Evolutionary conservation across 2,329 filamentous ascomycete species (phyloP).

Genomic region (Fusarium floridanum): DNA sequence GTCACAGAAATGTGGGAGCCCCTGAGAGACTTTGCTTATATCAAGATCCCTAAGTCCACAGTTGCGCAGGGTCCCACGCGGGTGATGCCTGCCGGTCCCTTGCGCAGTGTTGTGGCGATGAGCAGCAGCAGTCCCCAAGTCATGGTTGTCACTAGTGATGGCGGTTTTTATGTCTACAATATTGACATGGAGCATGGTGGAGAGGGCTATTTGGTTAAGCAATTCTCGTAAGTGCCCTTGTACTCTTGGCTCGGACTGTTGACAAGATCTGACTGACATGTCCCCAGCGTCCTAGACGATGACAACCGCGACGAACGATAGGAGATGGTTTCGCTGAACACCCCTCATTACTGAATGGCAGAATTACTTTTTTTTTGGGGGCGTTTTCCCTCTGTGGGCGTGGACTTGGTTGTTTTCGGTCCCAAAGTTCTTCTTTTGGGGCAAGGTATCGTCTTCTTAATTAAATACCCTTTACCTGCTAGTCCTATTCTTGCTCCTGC

Average conservation of each 20-base stretch:
- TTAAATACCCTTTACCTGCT: conserved; percentile 21
- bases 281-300: conserved; percentile 65
- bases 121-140: conserved; percentile 94
- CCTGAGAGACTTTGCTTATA: conserved; percentile 93
- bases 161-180: conserved; percentile 93
- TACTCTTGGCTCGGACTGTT: background rate
- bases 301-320: conserved; percentile 63
- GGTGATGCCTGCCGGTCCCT: conserved; percentile 59
- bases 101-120: conserved; percentile 96
- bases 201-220: conserved; percentile 90
- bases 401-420: conserved; percentile 8
- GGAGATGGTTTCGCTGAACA: background rate
- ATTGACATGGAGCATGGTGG: conserved; percentile 96
- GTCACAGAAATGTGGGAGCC: conserved; percentile 99
- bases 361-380: conserved; percentile 24
- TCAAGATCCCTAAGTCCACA: conserved; percentile 82
- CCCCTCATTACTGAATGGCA: background rate
- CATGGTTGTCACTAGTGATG: conserved; percentile 98
- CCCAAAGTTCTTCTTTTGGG: background rate
- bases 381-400: conserved; percentile 23
- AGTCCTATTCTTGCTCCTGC: background rate
- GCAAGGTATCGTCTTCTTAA: conserved; percentile 11
- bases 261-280: conserved; percentile 9
- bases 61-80: conserved; percentile 33
- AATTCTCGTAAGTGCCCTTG: conserved; percentile 81